Conservation (phyloP, 2,329 filamentous ascomycete genomes). For the Xylariaceae sp. region DNA sequence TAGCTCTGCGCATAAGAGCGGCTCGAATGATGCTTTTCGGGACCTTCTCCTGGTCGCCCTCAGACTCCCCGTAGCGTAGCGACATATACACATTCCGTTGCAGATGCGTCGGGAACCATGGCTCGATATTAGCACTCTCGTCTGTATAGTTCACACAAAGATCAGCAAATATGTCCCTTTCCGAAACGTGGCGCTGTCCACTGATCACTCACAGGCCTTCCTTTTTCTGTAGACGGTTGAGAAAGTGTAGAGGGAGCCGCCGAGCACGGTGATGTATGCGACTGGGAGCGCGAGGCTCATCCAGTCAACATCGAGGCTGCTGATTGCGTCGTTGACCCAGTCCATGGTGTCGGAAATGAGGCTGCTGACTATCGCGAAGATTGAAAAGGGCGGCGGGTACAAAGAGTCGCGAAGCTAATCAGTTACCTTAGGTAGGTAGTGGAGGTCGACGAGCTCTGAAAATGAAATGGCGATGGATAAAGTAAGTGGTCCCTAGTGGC, state of each 20-base stretch:
- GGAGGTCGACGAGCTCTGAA: not conserved
- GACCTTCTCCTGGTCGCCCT: conserved; percentile 60
- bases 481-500: not conserved
- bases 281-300: conserved; percentile 79
- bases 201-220: conserved; percentile 62
- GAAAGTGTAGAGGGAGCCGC: conserved; percentile 86
- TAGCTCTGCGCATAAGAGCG: conserved; percentile 79
- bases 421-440: not conserved
- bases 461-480: not conserved
- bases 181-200: not conserved
- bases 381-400: no score
- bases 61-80: conserved; percentile 71
- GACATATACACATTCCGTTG: conserved; percentile 94
- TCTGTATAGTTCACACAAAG: conserved; percentile 39
- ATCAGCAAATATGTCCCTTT: not conserved
- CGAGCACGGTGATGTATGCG: conserved; percentile 81
- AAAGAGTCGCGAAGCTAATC: conserved; percentile 10
- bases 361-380: no score
- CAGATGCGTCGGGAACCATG: conserved; percentile 89
- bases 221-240: conserved; percentile 89
- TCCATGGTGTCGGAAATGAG: no score
- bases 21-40: conserved; percentile 84
- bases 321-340: conserved; percentile 13
- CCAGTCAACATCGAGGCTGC: conserved; percentile 65
- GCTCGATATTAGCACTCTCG: conserved; percentile 77